Evolutionary conservation across 495 filamentous ascomycete species (phyloP).

Genomic region (Penicillium ochrochloron): DNA sequence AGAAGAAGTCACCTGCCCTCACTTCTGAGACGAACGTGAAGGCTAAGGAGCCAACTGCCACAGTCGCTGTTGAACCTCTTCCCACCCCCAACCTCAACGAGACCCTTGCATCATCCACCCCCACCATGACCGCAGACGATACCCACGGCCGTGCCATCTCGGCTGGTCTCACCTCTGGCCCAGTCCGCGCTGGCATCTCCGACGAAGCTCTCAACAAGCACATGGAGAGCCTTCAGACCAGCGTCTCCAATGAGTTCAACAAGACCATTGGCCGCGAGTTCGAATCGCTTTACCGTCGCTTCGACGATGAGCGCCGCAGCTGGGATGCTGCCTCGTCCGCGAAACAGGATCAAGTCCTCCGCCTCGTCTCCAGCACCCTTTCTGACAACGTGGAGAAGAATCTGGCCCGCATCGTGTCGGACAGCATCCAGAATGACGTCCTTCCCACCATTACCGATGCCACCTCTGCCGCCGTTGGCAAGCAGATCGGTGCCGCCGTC

Average conservation of each 20-base stretch:
- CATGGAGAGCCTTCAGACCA: conserved; percentile 58
- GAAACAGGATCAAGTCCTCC: conserved; percentile 80
- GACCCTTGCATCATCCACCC: conserved; percentile 23
- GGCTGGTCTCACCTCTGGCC: conserved; percentile 8
- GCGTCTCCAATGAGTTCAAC: conserved; percentile 58
- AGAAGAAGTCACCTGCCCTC: conserved; percentile 55
- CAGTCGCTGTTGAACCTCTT: conserved; percentile 26
- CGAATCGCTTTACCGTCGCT: conserved; percentile 60
- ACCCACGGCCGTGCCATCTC: conserved; percentile 12
- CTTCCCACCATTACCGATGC: conserved; percentile 60
- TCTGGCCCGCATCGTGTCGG: conserved; percentile 69
- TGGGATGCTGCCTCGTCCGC: conserved; percentile 67
- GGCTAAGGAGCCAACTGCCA: conserved; percentile 33
- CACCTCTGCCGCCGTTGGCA: conserved; percentile 58
- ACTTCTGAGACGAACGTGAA: conserved; percentile 43
- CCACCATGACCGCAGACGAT: conserved; percentile 17
- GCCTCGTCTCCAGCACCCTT: conserved; percentile 83
- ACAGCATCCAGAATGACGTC: conserved; percentile 67
- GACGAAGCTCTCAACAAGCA: conserved; percentile 53
- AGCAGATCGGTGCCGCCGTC: conserved; percentile 61
- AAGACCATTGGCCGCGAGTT: conserved; percentile 62
- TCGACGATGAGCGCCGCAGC: conserved; percentile 67
- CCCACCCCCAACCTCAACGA: conserved; percentile 27
- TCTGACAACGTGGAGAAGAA: conserved; percentile 88
- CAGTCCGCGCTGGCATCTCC: conserved; percentile 31